Percentiles rank a stretch among this genome's conserved stretches.
phyloP scores from a whole-genome alignment of 192 early-diverging fungal genomes.

The Phlyctochytrium bullatum region DNA sequence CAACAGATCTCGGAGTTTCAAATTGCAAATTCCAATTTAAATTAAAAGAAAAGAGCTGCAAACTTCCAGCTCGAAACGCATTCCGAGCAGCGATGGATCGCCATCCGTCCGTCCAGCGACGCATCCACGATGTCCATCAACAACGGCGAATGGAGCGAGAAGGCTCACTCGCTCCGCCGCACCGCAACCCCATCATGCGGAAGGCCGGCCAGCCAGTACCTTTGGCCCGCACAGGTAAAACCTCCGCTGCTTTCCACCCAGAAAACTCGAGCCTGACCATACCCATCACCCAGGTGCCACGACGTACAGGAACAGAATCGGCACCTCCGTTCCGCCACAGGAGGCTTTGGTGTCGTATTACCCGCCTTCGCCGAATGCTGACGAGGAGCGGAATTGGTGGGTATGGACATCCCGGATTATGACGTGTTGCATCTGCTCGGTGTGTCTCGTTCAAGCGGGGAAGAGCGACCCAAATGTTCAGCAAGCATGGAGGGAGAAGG shows the following conservation, averaged over 20 bases:
- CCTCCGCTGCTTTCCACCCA: background rate
- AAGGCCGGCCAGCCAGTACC: slow-evolving; percentile 5
- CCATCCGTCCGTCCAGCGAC: too few relatives aligned
- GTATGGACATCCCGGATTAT: slow-evolving; percentile 21
- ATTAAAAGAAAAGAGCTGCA: too few relatives aligned
- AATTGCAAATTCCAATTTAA: too few relatives aligned
- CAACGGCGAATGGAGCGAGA: background rate
- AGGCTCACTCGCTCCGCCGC: background rate
- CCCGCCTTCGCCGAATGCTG: background rate
- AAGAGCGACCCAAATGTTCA: slow-evolving; percentile 29
- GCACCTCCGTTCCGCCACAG: background rate
- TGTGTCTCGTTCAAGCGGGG: slow-evolving; percentile 20
- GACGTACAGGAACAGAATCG: background rate
- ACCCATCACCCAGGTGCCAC: background rate
- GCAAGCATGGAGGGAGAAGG: slow-evolving; percentile 55
- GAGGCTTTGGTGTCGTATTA: background rate
- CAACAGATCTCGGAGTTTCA: too few relatives aligned
- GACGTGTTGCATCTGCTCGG: slow-evolving; percentile 33
- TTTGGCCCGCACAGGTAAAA: background rate
- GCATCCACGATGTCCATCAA: too few relatives aligned
- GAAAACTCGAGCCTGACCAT: background rate
- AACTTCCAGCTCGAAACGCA: too few relatives aligned
- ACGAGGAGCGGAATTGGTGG: slow-evolving; percentile 35
- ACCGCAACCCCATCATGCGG: slow-evolving; percentile 6
- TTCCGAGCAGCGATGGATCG: too few relatives aligned